These are phyloP conservation scores for Colletotrichum sp. DNA, from an alignment of 2,329 filamentous ascomycete species.

Conservation along the genomic window DNA sequence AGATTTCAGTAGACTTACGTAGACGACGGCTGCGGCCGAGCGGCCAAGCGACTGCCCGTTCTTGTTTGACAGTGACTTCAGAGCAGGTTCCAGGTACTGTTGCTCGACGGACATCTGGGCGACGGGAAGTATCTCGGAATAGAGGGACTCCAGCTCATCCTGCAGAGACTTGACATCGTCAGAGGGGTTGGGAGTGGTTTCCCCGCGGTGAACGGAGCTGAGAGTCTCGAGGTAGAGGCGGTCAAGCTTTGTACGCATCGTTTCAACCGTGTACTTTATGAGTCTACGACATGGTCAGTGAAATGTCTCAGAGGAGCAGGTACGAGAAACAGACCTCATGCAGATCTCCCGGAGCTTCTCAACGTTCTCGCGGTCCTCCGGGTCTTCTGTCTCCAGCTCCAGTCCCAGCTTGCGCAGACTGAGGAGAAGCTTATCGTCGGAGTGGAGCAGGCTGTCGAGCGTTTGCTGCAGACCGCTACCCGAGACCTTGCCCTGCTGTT, in stretches of 20 bases:
- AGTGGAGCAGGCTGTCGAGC: slow-evolving; percentile 55
- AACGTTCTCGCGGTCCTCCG: slow-evolving; percentile 57
- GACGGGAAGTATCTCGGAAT: slow-evolving; percentile 72
- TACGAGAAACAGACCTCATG: slow-evolving; percentile 47
- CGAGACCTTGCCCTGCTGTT: slow-evolving; percentile 54
- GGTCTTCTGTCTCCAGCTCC: slow-evolving; percentile 59
- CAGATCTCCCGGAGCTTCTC: slow-evolving; percentile 64
- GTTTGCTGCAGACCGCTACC: slow-evolving; percentile 51
- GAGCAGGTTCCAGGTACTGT: slow-evolving; percentile 67
- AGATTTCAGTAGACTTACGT: slow-evolving; percentile 43
- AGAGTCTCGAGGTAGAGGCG: slow-evolving; percentile 59
- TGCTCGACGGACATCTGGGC: slow-evolving; percentile 75
- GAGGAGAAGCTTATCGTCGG: slow-evolving; percentile 69
- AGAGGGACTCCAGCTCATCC: slow-evolving; percentile 72
- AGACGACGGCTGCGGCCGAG: slow-evolving; percentile 52
- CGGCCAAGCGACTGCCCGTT: slow-evolving; percentile 48
- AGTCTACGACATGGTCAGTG: slow-evolving; percentile 38
- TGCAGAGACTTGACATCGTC: slow-evolving; percentile 53
- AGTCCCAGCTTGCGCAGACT: slow-evolving; percentile 70
- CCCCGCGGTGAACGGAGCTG: slow-evolving; percentile 27
- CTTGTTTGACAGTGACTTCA: slow-evolving; percentile 47
- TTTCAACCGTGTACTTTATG: slow-evolving; percentile 63
- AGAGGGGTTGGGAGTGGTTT: slow-evolving; percentile 36
- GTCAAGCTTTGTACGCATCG: slow-evolving; percentile 58
- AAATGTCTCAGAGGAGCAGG: not conserved